These are phyloP conservation scores for Astragalus membranaceus DNA, from an alignment of 306 rosid species.

Conservation along the genomic window DNA sequence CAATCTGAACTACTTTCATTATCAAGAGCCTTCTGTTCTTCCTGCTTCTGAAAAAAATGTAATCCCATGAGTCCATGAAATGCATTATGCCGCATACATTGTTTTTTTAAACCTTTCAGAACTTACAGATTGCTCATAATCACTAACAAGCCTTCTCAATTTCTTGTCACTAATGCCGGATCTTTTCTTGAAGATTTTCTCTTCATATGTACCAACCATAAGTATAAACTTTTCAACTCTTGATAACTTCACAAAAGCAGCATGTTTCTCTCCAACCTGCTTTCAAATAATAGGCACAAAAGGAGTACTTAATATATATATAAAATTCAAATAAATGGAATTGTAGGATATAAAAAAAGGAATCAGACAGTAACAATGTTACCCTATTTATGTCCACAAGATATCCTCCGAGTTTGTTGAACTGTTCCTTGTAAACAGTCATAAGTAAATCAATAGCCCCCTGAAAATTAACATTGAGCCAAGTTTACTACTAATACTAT, in stretches of 20 bases:
- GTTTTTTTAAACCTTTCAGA: not conserved
- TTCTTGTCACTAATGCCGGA: slow-evolving; percentile 8
- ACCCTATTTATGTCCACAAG: slow-evolving; percentile 32
- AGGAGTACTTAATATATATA: not conserved
- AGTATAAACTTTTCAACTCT: slow-evolving; percentile 51
- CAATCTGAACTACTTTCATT: no score
- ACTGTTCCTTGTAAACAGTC: slow-evolving; percentile 23
- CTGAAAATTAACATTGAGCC: not conserved
- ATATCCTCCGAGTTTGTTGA: slow-evolving; percentile 47
- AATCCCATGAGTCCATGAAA: not conserved
- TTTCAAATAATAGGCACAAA: not conserved
- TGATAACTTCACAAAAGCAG: slow-evolving; percentile 33
- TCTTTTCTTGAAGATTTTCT: slow-evolving; percentile 40
- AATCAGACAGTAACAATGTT: no score
- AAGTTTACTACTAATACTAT: no score
- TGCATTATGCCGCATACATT: not conserved
- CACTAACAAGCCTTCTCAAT: no score
- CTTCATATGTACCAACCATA: slow-evolving; percentile 40
- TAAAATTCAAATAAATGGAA: not conserved
- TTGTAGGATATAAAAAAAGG: not conserved
- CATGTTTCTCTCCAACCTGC: slow-evolving; percentile 28
- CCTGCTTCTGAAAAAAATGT: slow-evolving; percentile 4
- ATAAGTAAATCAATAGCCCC: slow-evolving; percentile 42
- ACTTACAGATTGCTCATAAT: slow-evolving; percentile 30
- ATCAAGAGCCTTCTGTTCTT: slow-evolving; percentile 25